Evolutionary conservation across 352 stramenopile genomes (phyloP).

Genomic region (Salisapilia sapeloensis): DNA sequence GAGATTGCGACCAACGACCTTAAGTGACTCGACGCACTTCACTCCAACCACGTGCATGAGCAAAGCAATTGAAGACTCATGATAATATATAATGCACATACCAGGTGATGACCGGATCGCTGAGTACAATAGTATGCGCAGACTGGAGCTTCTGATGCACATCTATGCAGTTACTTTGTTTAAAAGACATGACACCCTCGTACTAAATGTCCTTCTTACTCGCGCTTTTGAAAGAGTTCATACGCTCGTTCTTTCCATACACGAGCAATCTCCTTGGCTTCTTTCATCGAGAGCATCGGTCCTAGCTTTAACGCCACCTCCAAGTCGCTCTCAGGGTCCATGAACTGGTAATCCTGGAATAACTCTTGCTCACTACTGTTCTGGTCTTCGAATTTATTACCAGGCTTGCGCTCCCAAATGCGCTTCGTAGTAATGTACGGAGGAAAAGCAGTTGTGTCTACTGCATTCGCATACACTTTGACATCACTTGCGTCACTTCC

Average conservation of each 20-base stretch:
- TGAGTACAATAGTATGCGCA: constrained; percentile 60
- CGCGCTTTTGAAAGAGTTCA: constrained; percentile 37
- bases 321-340: constrained; percentile 54
- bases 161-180: constrained; percentile 9
- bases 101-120: constrained; percentile 34
- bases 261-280: constrained; percentile 27
- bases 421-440: constrained; percentile 46
- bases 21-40: constrained; percentile 64
- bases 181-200: constrained; percentile 1
- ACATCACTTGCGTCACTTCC: constrained; percentile 13
- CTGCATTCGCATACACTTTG: constrained; percentile 28
- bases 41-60: background rate
- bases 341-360: constrained; percentile 76
- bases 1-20: constrained; percentile 28
- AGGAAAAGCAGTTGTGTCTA: constrained; percentile 19
- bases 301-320: constrained; percentile 64
- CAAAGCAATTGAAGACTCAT: background rate
- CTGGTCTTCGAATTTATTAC: constrained; percentile 75
- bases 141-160: constrained; percentile 17
- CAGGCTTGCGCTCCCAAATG: constrained; percentile 55
- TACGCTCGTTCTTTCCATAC: constrained; percentile 41
- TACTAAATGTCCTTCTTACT: constrained; percentile 26
- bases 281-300: constrained; percentile 15
- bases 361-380: constrained; percentile 61
- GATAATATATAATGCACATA: constrained; percentile 8